Evolutionary conservation across 2,329 filamentous ascomycete species (phyloP), one percentile per base, ranked within the genome.

Genomic region (Cytospora chrysosperma): DNA sequence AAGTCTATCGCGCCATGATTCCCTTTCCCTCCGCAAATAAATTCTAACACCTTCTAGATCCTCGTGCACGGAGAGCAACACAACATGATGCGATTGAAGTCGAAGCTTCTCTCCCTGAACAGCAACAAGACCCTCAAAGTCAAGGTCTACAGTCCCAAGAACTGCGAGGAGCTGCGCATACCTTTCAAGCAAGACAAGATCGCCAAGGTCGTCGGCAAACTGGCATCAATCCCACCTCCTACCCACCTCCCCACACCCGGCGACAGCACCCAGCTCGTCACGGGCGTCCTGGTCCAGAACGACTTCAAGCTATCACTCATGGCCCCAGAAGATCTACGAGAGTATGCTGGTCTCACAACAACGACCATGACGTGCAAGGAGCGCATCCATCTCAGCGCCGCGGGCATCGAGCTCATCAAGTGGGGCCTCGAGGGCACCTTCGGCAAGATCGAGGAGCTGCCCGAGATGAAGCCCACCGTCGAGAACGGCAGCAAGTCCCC

Each of bases 221-320:
- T 99, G 15, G 95, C 95, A 9, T 86, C 92, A 34, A 88, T 94
- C 56, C 84, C 89, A 2, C 91, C 91, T 3, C 90, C 91, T 2
- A 75, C 75, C 19, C 75, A 76, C 15, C 63, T 75, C 26, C 67
- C 63, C 7, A 68, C 69, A 8, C 65, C 70, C 1, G 72, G 73
- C 52, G 74, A 72, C 27, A 70, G 75, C 32, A 73, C 74, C 0
- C 79, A 79, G 61, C 81, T 98, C 51, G 86, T 99, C 70, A 91
- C 89, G 0, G 95, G 95, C 30, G 95, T 99, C 0, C 82, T 99
- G 19, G 93, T 99, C 9, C 94, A 98, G 70, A 98, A 96, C 74
- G 95, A 97, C 74, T 98, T 99, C 76, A 97, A 98, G 75, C 86
- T 99, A 73, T 96, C 91, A 0, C 82, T 99, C 37, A 98, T 99